phyloP scores from a whole-genome alignment of 768 basidiomycete genomes.

The Neoboletus magnificus region DNA sequence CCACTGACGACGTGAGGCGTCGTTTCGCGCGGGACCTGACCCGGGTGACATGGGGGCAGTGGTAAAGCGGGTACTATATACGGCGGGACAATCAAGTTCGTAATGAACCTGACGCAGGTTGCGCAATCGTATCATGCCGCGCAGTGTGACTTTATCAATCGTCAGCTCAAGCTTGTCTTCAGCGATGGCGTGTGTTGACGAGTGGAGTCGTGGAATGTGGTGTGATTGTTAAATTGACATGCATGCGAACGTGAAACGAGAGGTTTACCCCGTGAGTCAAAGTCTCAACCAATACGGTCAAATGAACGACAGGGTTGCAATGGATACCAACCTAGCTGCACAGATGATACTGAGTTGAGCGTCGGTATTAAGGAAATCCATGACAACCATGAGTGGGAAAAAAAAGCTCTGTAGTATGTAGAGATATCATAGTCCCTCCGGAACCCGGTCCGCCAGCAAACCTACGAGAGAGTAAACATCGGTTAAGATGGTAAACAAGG shows the following conservation, averaged over 20 bases:
- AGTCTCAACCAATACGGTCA: not conserved
- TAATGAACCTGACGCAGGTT: not conserved
- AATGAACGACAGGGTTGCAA: not conserved
- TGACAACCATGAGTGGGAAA: not conserved
- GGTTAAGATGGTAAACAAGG: not conserved
- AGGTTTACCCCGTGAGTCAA: not conserved
- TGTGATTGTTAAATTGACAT: not conserved
- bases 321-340: not conserved
- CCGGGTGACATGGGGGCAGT: no score
- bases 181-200: not conserved
- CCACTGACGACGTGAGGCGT: not conserved
- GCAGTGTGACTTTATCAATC: constrained; percentile 3
- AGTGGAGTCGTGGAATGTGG: not conserved
- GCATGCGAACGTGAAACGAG: not conserved
- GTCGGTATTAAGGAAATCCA: not conserved
- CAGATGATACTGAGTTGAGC: not conserved
- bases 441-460: constrained; percentile 9
- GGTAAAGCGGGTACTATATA: not conserved
- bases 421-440: not conserved
- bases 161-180: constrained; percentile 6
- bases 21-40: not conserved
- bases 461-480: not conserved
- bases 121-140: not conserved
- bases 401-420: not conserved
- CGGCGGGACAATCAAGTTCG: not conserved